Evolutionary conservation across 208 protist genomes (phyloP), one percentile per base, ranked within the genome.

Genomic region (Crithidia brevicula): DNA sequence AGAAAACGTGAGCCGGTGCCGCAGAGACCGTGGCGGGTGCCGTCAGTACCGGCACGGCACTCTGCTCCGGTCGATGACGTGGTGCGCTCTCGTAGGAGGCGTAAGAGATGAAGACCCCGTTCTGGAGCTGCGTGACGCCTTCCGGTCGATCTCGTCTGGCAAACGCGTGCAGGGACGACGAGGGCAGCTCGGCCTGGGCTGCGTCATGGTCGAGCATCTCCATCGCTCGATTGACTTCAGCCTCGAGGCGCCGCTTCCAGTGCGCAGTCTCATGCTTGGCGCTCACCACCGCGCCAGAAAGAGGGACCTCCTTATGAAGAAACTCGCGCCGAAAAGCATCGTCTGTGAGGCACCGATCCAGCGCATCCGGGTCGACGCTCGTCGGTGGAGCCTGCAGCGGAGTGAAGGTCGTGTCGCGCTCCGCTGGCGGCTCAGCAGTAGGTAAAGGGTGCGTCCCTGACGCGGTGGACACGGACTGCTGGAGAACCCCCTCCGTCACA

Each of bases 201-300:
- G 88, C 82, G 62, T 93, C 88, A n/a, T 52, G 42, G 70, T 93
- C 88, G 10, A 87, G 85, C 46, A 73, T 51, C 16, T n/a, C 42
- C 77, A 91, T 75, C 16, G 51, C 64, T 42, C 64, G 77, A 49
- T 52, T 56, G 3, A 89, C 81, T 45, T 91, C 85, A 10, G 51
- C 61, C 60, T 87, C 85, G 11, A 91, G 54, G 9, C 74, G 77
- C 58, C 62, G 67, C 73, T 77, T 71, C 79, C 75, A 89, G 58
- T 40, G 20, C 33, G 79, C 69, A 13, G 56, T 56, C 20, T 72
- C 36, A n/a, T 47, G 42, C 34, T 79, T 75, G 7, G 83, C 54
- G 2, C 65, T 27, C 66, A 87, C 65, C 13, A 82, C 54, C 2
- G 80, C 27, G 34, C 47, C 59, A 0, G 88, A 88, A 46, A 91